A percentile compares a stretch with the other conserved stretches of the same genome.
Evolutionary conservation across 129 eudicot genomes (phyloP).

Genomic region (Flaveria linearis): DNA sequence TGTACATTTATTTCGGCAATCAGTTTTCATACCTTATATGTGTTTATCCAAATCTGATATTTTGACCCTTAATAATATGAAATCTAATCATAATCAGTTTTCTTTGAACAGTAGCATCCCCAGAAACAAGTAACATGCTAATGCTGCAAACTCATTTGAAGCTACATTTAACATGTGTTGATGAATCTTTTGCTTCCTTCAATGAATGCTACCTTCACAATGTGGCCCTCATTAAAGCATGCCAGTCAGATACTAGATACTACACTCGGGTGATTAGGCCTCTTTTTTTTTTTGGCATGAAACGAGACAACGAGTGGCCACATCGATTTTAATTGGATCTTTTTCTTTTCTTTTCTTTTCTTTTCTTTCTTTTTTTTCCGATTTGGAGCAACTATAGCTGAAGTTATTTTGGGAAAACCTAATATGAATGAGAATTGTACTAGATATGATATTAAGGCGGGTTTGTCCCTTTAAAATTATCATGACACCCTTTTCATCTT

Average conservation of each 20-base stretch:
- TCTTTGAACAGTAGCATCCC: background rate
- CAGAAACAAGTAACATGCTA: background rate
- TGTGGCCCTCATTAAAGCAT: conserved; percentile 19
- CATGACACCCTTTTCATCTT: conserved; percentile 35
- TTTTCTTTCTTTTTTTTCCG: too few species aligned
- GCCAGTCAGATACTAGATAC: background rate
- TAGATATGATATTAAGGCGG: conserved; percentile 13
- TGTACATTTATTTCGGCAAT: background rate
- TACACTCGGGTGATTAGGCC: background rate
- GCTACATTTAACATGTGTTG: conserved; percentile 1
- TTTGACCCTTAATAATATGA: too few species aligned
- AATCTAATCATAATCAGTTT: background rate
- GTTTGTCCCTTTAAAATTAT: conserved; percentile 6
- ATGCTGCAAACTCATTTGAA: background rate
- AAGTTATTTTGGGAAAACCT: conserved; percentile 3
- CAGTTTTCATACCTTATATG: background rate
- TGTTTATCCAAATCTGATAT: background rate
- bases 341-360: too few species aligned
- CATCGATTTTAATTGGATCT: background rate
- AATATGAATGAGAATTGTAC: conserved; percentile 20
- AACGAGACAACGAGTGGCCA: background rate
- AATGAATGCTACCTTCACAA: background rate
- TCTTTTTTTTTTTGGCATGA: background rate
- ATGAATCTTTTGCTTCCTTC: conserved; percentile 3
- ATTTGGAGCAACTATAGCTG: background rate